Evolutionary conservation across 2,329 filamentous ascomycete genomes (phyloP), one percentile per base, ranked within the genome.

Genomic region (Aspergillus oerlinghausenensis): DNA sequence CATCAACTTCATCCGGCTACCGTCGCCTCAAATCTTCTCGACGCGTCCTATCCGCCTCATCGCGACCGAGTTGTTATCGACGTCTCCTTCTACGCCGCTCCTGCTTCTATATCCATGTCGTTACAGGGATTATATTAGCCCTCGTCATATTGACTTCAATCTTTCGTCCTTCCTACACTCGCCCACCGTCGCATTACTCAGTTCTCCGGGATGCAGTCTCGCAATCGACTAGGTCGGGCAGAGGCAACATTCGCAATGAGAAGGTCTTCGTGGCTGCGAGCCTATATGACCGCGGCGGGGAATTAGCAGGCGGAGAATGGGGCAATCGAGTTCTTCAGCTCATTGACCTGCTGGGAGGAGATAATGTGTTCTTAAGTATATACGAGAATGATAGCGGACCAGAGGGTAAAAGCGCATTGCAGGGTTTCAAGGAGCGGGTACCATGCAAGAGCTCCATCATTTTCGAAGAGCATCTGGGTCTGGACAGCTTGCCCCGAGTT

Each of bases 231-330:
- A 55, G 61, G 6, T 59, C 70, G 5, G 78, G 77, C 4, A 67
- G 80, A 50, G 82, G 77, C 8, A 86, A 86, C 59, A 65, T 76
- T 2, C 72, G 77, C 54, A 77, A 83, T 50, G 86, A 90, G 69
- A 88, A 85, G 65, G 77, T 91, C 19, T 91, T 88, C 66, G 88
- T 92, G 52, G 86, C 86, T 1, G 84, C 88, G 17, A 89, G 86
- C 64, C 79, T 92, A 54, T 88, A 88, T 63, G 87, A 91, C 65
- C 76, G 78, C 21, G 76, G 77, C 6, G 87, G 86, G 1, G 74
- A 80, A 2, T 74, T 91, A 21, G 82, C 86, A 0, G 74, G 78
- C 5, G 87, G 88, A 1, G 74, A 77, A 29, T 92, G 88, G 88
- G 87, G 85, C 0, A 69, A 80, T 57, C 79, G 80, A 26, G 69